Evolutionary conservation across 164 flowering plant species (phyloP), one percentile per base, ranked within the genome.

Genomic region (Aristolochia californica): DNA sequence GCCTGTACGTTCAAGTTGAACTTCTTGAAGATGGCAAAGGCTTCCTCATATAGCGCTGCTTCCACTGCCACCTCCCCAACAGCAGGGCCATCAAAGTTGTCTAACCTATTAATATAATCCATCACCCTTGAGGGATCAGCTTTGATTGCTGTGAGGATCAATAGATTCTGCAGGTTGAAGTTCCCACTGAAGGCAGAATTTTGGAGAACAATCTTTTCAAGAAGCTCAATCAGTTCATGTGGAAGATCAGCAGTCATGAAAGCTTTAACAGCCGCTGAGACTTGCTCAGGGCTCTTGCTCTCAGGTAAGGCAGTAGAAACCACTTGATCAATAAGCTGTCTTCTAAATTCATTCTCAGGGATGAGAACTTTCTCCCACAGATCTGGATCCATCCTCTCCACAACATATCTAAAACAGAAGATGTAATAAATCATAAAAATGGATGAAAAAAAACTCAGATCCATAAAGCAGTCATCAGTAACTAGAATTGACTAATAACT

Each of bases 191-290:
- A 94, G 9, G 99, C 99, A 62, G 99, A 94, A 68, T 94, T 90
- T 64, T 94, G 97, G 14, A 94, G 94, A 57, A 94, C 99, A 67
- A 94, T 94, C 79, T 94, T 94, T 58, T 94, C 99, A 62, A 94
- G 93, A 67, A 94, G 96, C 75, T 94, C 97, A 66, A 94, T 90
- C 12, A 94, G 73, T 66, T 94, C 99, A 75, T 94, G 99, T 18
- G 97, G 99, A 45, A 94, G 86, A 74, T 94, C 99, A 67, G 99
- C 99, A 52, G 96, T 90, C 99, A 94, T 94, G 68, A 94, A 94
- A 59, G 97, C 97, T 63, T 94, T 94, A 54, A 94, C 99, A 66
- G 97, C 88, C 5, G 97, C 97, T 72, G 99, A 94, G 48, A 94
- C 99, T 77, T 90, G 97, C 60, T 94, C 99, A 5, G 99, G 96